Evolutionary conservation across 2,329 filamentous ascomycete genomes (phyloP), one percentile per base, ranked within the genome.

Genomic region (Colletotrichum endophyticum): DNA sequence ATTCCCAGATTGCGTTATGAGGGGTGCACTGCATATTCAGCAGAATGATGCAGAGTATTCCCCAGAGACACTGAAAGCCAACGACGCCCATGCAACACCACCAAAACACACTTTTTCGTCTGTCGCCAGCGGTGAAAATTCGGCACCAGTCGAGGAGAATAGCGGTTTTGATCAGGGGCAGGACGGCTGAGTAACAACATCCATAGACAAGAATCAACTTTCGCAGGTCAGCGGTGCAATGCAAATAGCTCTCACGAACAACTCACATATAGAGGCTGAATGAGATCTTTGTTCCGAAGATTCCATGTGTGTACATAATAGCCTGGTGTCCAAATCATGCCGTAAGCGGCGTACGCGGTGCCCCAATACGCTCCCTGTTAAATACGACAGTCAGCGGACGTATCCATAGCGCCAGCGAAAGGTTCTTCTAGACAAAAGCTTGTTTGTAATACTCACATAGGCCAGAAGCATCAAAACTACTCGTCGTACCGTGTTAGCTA

Each of bases 1-100:
- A 62, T 49, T 82, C 78, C 82, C 81, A 83, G 57, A 80, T 82
- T 39, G 79, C 79, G 28, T 78, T 32, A n/a, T 78, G 73, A 13
- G 82, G 82, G 13, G 53, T 75, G 71, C 82, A 84, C 11, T 79
- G 76, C 11, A 82, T 72, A 39, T 78, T 80, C 8, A 78, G 64
- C 30, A 78, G 73, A 39, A 82, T 64, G 44, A 80, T 70, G 22
- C 75, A 73, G 2, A 75, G 53, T 8, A 79, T 34, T 62, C 79
- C 79, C 32, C 80, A 80, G 5, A 77, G 28, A 22, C 72, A 57
- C 16, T 82, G 80, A 6, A 80, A 13, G 28, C 49, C 61, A 16
- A 83, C 77, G 27, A 82, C 12, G 22, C 30, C 32, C 36, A 77
- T 73, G 61, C 78, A 81, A 5, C 70, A 68, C 80, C 79, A 83